These are phyloP conservation scores for Globisporangium barbulae DNA, from an alignment of 352 stramenopile genomes.

Conservation along the genomic window DNA sequence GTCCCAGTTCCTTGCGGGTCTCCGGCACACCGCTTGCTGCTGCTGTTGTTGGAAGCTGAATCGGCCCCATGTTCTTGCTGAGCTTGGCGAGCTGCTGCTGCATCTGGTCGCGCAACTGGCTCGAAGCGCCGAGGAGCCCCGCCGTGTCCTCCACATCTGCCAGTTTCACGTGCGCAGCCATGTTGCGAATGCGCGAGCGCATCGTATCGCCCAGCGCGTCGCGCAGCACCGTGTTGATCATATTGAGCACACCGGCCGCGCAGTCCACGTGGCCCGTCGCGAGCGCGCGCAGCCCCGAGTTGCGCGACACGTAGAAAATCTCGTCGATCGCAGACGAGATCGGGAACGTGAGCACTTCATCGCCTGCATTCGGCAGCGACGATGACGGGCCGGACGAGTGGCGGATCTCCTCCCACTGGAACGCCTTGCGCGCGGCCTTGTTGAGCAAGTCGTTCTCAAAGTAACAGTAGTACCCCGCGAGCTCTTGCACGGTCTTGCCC, in stretches of 20 bases:
- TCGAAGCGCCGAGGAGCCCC: constrained; percentile 47
- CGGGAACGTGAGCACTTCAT: constrained; percentile 51
- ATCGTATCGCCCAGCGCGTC: constrained; percentile 78
- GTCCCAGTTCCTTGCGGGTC: constrained; percentile 52
- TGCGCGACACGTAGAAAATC: constrained; percentile 84
- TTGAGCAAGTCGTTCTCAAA: constrained; percentile 83
- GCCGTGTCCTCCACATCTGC: constrained; percentile 54
- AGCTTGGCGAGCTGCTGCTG: constrained; percentile 84
- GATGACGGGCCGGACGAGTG: constrained; percentile 35
- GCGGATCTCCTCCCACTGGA: constrained; percentile 82
- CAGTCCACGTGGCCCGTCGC: constrained; percentile 83
- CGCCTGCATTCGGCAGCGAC: constrained; percentile 12
- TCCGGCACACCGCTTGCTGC: constrained; percentile 21
- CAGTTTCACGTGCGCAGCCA: constrained; percentile 60
- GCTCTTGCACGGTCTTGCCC: constrained; percentile 77
- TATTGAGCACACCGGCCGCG: constrained; percentile 78
- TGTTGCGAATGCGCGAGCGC: constrained; percentile 71
- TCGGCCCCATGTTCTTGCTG: constrained; percentile 73
- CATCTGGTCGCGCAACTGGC: constrained; percentile 83
- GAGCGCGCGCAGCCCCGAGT: constrained; percentile 74
- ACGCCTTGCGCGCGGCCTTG: constrained; percentile 75
- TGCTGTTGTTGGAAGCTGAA: constrained; percentile 24
- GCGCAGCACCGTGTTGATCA: constrained; percentile 82
- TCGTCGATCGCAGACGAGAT: constrained; percentile 86
- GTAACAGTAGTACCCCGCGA: constrained; percentile 84